Conservation (phyloP, 768 basidiomycete genomes). For the Astraeus odoratus region DNA sequence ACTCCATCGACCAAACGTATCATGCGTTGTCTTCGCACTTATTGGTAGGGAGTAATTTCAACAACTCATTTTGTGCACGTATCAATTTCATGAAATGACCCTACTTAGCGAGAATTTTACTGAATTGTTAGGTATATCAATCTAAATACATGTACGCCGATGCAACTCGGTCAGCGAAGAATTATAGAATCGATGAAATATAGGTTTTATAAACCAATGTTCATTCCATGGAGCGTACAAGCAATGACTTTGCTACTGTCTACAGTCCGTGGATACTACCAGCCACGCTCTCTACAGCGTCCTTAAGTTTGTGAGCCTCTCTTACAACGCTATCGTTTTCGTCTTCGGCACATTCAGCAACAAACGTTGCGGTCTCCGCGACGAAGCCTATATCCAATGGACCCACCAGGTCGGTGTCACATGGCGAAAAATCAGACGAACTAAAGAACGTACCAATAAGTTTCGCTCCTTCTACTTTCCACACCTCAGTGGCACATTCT, state of each 20-base stretch:
- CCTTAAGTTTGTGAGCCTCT: constrained; percentile 60
- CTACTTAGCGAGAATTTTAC: too few species aligned
- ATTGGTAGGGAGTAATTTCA: too few species aligned
- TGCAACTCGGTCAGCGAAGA: too few species aligned
- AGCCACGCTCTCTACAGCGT: constrained; percentile 63
- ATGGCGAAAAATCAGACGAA: not conserved
- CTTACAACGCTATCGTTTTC: constrained; percentile 79
- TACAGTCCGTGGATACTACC: constrained; percentile 43
- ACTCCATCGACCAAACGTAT: too few species aligned
- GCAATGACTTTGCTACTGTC: not conserved
- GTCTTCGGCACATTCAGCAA: constrained; percentile 83
- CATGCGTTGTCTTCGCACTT: too few species aligned
- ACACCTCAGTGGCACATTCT: constrained; percentile 59
- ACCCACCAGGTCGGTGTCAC: not conserved
- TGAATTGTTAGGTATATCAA: too few species aligned
- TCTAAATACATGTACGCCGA: too few species aligned
- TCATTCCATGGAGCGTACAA: too few species aligned
- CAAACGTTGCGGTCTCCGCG: constrained; percentile 78
- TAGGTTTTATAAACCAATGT: too few species aligned
- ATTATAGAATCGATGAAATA: too few species aligned
- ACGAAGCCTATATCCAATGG: constrained; percentile 49
- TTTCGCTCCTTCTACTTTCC: constrained; percentile 71
- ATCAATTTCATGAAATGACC: too few species aligned
- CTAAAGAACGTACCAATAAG: constrained; percentile 48
- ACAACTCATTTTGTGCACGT: too few species aligned